Conservation (phyloP, 768 basidiomycete genomes). For the Pulveroboletus sp. region DNA sequence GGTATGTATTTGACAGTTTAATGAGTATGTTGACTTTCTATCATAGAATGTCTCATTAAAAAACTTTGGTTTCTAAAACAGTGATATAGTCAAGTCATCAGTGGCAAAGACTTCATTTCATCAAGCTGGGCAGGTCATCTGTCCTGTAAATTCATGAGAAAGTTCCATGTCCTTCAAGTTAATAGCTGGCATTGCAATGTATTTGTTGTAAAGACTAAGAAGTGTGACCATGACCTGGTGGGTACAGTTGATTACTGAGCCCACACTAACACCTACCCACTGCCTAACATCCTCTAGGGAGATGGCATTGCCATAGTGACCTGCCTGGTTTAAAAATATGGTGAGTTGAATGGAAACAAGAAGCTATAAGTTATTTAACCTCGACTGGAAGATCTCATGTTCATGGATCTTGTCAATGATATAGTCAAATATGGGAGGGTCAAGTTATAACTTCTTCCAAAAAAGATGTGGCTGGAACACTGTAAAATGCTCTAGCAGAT, state of each 20-base stretch:
- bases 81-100: neutral
- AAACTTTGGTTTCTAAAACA: neutral
- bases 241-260: neutral
- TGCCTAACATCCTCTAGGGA: neutral
- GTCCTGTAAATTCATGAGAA: too few relatives aligned
- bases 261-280: neutral
- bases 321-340: conserved; percentile 12
- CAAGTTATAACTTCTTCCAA: too few relatives aligned
- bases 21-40: neutral
- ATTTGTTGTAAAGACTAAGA: too few relatives aligned
- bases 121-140: neutral
- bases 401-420: too few relatives aligned
- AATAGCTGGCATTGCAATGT: too few relatives aligned
- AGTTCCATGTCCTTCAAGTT: too few relatives aligned
- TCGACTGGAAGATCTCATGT: too few relatives aligned
- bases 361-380: too few relatives aligned
- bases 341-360: conserved; percentile 15
- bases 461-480: conserved; percentile 17
- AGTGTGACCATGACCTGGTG: neutral
- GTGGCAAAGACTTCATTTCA: neutral
- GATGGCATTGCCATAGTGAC: neutral
- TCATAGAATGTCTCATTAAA: neutral
- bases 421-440: too few relatives aligned
- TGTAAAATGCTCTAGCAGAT: conserved; percentile 3
- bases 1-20: neutral